These are phyloP conservation scores for Entelexis paramagnoliae DNA, from an alignment of 1,139 yeast genomes.

Conservation along the genomic window DNA sequence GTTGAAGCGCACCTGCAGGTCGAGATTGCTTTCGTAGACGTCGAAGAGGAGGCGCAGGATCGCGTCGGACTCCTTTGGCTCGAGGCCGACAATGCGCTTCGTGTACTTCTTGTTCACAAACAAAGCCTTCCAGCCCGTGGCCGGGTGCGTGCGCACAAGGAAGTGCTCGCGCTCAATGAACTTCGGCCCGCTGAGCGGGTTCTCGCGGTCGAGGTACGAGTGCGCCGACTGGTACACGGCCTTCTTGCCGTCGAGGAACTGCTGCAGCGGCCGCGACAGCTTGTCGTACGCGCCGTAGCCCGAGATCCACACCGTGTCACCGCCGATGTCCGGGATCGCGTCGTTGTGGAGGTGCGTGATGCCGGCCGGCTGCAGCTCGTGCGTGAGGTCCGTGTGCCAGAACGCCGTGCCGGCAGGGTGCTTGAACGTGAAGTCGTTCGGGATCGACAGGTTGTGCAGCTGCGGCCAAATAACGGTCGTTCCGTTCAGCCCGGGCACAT, in stretches of 20 bases:
- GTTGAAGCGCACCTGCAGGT: conserved; percentile 37
- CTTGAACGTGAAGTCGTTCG: conserved; percentile 22
- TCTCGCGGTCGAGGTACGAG: conserved; percentile 30
- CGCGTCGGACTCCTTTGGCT: conserved; percentile 51
- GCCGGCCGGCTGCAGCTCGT: conserved; percentile 62
- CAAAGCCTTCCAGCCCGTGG: conserved; percentile 50
- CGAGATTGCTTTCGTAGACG: conserved; percentile 37
- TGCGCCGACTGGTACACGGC: conserved; percentile 25
- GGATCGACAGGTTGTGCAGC: conserved; percentile 19
- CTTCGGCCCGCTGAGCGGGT: conserved; percentile 21
- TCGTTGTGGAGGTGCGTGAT: conserved; percentile 52
- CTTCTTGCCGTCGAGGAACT: conserved; percentile 46
- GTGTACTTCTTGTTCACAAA: conserved; percentile 54
- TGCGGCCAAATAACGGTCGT: conserved; percentile 48
- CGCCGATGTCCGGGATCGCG: conserved; percentile 56
- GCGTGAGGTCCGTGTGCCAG: conserved; percentile 65
- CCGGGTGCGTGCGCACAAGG: conserved; percentile 59
- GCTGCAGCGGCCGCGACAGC: conserved; percentile 51
- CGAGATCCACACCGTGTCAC: conserved; percentile 60
- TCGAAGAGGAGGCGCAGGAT: conserved; percentile 40
- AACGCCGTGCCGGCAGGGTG: conserved; percentile 24
- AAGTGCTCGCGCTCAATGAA: conserved; percentile 42
- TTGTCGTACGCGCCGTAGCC: conserved; percentile 57
- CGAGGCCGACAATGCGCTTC: conserved; percentile 52
- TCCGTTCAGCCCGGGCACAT: conserved; percentile 33